These are phyloP conservation scores for Silene vulgaris DNA, from an alignment of 179 eudicot species.

Conservation along the genomic window DNA sequence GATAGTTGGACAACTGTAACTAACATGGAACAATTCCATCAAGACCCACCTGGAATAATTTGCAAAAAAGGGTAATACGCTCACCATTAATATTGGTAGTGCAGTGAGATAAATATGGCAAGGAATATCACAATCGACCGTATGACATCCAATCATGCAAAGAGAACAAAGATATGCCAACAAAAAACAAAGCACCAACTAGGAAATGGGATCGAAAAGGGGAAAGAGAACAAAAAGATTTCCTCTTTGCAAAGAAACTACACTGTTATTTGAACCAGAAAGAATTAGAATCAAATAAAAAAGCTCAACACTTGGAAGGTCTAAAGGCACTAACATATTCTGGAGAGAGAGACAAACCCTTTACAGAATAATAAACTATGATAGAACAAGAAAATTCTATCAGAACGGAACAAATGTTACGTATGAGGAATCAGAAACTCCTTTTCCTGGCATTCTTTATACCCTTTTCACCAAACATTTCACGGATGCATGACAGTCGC, in stretches of 20 bases:
- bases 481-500: slow-evolving; percentile 16
- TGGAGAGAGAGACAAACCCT: slow-evolving; percentile 19
- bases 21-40: slow-evolving; percentile 24
- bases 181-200: slow-evolving; percentile 33
- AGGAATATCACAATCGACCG: slow-evolving; percentile 18
- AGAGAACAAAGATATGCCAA: slow-evolving; percentile 24
- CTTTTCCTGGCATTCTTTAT: slow-evolving; percentile 20
- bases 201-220: slow-evolving; percentile 16
- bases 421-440: slow-evolving; percentile 52
- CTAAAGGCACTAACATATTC: slow-evolving; percentile 35
- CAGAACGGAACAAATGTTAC: slow-evolving; percentile 19
- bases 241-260: slow-evolving; percentile 42
- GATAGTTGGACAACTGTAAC: slow-evolving; percentile 18
- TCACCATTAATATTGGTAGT: slow-evolving; percentile 13
- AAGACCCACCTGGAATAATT: slow-evolving; percentile 26
- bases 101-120: slow-evolving; percentile 17
- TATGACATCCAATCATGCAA: slow-evolving; percentile 27
- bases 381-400: background rate
- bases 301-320: slow-evolving; percentile 30
- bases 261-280: slow-evolving; percentile 29
- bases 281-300: slow-evolving; percentile 28
- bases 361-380: slow-evolving; percentile 21
- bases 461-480: slow-evolving; percentile 19
- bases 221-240: slow-evolving; percentile 35
- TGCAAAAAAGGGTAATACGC: slow-evolving; percentile 23